Base-by-base conservation (phyloP, 192 early-diverging fungal genomes). In the Coemansia sp. region DNA sequence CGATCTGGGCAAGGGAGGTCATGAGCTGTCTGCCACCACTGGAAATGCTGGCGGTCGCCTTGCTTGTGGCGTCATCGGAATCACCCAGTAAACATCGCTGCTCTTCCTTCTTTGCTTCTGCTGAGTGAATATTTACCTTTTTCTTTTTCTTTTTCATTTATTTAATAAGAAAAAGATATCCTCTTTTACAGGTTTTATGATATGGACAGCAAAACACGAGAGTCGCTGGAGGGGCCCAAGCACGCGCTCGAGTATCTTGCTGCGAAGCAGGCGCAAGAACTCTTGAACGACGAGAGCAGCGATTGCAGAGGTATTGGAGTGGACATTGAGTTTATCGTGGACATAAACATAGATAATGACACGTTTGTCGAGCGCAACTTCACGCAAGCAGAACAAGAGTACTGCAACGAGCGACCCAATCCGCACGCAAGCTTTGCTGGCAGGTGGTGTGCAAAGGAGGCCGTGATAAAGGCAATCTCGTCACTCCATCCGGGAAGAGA, bases 371-470 rank as follows among this genome's bases (percentile, higher is more conserved):
- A 91, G 67, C 91, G 95, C 67, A 98, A 98, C 86, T 96, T 95
- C 58, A 98, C 94, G 1, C 23, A 29, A 4, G 69, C 74, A n/a
- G 94, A 96, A 72, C 87, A 88, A 43, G 78, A 70, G 4, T 95
- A 98, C 80, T 98, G 95, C 79, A 46, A 74, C 39, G 58, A 67
- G 30, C 82, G 85, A 2, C 86, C 93, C 13, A 87, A 89, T 68
- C 87, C 91, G 16, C 87, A 88, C 64, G 84, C 93, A 0, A 93
- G 91, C 77, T 94, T 92, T 78, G 90, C 95, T 33, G 95, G 95
- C 56, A 87, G 91, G 30, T 98, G 95, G 95, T 91, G 91, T 7
- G 95, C 95, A 58, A 98, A 98, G 86, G 95, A 98, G 69, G 93
- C 95, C 1, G 92, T 94, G 16, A 85, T 98, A 70, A 98, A 98